These are phyloP conservation scores for Mariannaea elegans DNA, from an alignment of 2,329 filamentous ascomycete species.

Conservation along the genomic window DNA sequence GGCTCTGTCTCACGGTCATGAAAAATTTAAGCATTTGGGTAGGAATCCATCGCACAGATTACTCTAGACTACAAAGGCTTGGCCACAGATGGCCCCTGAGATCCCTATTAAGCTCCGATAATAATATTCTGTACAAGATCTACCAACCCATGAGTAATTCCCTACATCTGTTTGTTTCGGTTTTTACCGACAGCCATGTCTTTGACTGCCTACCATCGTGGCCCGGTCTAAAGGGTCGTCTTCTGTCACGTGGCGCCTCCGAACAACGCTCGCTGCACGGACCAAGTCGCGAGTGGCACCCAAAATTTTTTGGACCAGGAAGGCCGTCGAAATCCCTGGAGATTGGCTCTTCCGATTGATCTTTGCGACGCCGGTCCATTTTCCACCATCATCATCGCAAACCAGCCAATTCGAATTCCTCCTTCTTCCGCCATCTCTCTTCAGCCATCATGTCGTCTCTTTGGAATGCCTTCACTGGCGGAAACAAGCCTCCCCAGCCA, in stretches of 20 bases:
- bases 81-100: too few relatives aligned
- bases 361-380: conserved; percentile 35
- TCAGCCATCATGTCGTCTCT: conserved; percentile 61
- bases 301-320: conserved; percentile 41
- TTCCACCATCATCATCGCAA: conserved; percentile 26
- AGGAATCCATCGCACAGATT: too few relatives aligned
- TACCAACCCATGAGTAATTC: too few relatives aligned
- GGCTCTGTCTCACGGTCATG: too few relatives aligned
- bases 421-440: conserved; percentile 20
- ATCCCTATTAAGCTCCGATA: too few relatives aligned
- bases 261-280: conserved; percentile 36
- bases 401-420: conserved; percentile 19
- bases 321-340: conserved; percentile 31
- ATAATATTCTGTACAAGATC: too few relatives aligned
- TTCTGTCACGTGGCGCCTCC: conserved; percentile 22
- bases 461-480: conserved; percentile 70
- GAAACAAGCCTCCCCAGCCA: conserved; percentile 56
- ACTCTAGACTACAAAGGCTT: too few relatives aligned
- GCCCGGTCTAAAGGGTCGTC: conserved; percentile 12
- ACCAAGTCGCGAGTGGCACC: conserved; percentile 37
- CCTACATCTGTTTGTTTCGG: too few relatives aligned
- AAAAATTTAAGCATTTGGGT: too few relatives aligned
- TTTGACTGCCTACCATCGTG: background rate
- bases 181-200: too few relatives aligned
- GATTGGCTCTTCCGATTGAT: conserved; percentile 35